phyloP scores from a whole-genome alignment of 306 rosid genomes.

The Gastrolobium bilobum region DNA sequence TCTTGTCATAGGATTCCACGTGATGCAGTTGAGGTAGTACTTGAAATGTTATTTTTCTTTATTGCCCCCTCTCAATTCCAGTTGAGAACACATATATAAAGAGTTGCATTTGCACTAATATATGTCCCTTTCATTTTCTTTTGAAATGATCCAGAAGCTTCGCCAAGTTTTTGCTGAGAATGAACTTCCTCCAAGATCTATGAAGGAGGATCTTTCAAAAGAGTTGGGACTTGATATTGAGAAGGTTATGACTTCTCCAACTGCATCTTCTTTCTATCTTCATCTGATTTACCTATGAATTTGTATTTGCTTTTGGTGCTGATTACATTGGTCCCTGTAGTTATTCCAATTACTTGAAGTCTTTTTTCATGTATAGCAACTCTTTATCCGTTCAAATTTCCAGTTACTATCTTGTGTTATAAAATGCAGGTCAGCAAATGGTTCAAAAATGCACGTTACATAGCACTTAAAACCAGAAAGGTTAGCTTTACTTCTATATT shows the following conservation, averaged over 20 bases:
- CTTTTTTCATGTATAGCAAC: slow-evolving; percentile 10
- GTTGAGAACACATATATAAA: neutral
- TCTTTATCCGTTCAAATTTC: slow-evolving; percentile 23
- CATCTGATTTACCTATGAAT: slow-evolving; percentile 11
- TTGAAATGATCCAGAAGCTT: slow-evolving; percentile 71
- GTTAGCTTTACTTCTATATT: slow-evolving; percentile 48
- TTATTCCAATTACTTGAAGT: slow-evolving; percentile 15
- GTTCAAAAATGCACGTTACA: slow-evolving; percentile 95
- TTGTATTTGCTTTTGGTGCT: slow-evolving; percentile 7
- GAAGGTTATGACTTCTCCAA: slow-evolving; percentile 61
- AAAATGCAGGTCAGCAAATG: slow-evolving; percentile 88
- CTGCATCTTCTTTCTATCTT: slow-evolving; percentile 26
- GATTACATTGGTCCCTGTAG: neutral
- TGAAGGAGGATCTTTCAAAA: slow-evolving; percentile 73
- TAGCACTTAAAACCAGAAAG: slow-evolving; percentile 82
- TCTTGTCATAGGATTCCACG: slow-evolving; percentile 79
- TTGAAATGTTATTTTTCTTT: slow-evolving; percentile 17
- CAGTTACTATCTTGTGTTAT: slow-evolving; percentile 35
- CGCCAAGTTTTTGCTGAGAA: slow-evolving; percentile 84
- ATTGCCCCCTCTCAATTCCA: neutral
- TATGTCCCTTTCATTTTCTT: slow-evolving; percentile 42
- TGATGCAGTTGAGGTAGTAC: slow-evolving; percentile 76
- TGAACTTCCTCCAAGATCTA: slow-evolving; percentile 86
- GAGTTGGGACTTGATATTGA: slow-evolving; percentile 85
- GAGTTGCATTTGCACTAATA: slow-evolving; percentile 25